These are phyloP conservation scores for California macrophylla DNA, from an alignment of 441 rosid species.

Conservation along the genomic window DNA sequence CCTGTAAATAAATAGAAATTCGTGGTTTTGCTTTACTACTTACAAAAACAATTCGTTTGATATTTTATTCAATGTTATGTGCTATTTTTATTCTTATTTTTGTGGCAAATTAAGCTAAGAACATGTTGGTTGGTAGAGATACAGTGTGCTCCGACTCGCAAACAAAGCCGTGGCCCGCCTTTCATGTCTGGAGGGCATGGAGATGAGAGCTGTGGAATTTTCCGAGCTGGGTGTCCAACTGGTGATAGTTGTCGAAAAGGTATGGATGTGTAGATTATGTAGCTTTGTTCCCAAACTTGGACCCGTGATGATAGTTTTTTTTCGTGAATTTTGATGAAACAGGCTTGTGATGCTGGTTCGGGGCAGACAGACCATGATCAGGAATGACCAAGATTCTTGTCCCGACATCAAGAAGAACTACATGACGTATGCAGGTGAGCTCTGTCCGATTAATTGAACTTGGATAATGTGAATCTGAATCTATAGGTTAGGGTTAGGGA, in stretches of 20 bases:
- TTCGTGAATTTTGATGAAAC: constrained; percentile 13
- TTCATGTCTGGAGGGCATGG: constrained; percentile 31
- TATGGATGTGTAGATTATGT: background rate
- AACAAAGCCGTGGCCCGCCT: constrained; percentile 24
- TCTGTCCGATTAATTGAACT: too few relatives aligned
- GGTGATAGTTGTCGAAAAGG: constrained; percentile 44
- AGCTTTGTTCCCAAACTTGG: too few relatives aligned
- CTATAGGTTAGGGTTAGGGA: too few relatives aligned
- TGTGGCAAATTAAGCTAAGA: too few relatives aligned
- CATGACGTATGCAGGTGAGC: too few relatives aligned
- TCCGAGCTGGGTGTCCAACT: constrained; percentile 48
- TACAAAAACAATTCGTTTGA: too few relatives aligned
- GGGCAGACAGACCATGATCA: constrained; percentile 25
- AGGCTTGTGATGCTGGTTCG: constrained; percentile 44
- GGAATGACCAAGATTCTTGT: constrained; percentile 27
- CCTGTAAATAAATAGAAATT: constrained; percentile 1
- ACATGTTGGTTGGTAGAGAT: constrained; percentile 43
- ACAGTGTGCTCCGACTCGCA: constrained; percentile 19
- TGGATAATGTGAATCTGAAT: background rate
- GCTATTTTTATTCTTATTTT: too few relatives aligned
- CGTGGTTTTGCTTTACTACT: background rate
- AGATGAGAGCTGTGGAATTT: constrained; percentile 37
- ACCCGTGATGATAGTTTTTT: too few relatives aligned
- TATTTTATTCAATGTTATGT: too few relatives aligned
- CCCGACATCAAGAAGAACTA: constrained; percentile 31